Evolutionary conservation across 148 eudicot species (phyloP).

Genomic region (Camellia lanceoleosa): DNA sequence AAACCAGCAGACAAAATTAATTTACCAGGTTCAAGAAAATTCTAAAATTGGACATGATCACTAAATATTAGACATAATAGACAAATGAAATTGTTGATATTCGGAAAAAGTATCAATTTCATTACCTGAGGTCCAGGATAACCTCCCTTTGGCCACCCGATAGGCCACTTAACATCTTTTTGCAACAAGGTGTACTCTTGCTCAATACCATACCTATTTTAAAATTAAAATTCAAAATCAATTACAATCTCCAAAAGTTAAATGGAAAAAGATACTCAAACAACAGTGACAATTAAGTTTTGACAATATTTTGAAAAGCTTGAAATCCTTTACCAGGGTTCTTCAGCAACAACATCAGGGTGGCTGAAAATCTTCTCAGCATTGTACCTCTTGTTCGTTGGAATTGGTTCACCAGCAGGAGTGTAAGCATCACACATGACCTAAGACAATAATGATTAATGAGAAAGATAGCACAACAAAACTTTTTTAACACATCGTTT

Average conservation of each 20-base stretch:
- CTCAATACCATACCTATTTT: conserved; percentile 45
- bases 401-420: conserved; percentile 48
- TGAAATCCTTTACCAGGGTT: conserved; percentile 33
- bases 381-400: conserved; percentile 46
- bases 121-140: conserved; percentile 53
- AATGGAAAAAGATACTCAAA: not conserved
- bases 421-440: conserved; percentile 55
- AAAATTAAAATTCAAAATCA: not conserved
- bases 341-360: conserved; percentile 43
- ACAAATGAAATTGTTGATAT: not conserved
- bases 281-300: not conserved
- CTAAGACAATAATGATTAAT: conserved; percentile 12
- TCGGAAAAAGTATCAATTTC: not conserved
- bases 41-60: too few species aligned
- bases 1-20: too few species aligned
- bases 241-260: too few species aligned
- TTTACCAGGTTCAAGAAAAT: too few species aligned
- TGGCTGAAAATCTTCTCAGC: conserved; percentile 49
- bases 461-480: not conserved
- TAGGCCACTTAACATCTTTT: conserved; percentile 46
- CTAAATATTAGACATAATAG: not conserved
- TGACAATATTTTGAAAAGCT: not conserved
- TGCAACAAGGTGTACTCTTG: conserved; percentile 57
- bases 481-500: not conserved
- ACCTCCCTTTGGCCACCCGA: conserved; percentile 56